Evolutionary conservation across 306 rosid species (phyloP), one percentile per base, ranked within the genome.

Genomic region (Prunus mongolica): DNA sequence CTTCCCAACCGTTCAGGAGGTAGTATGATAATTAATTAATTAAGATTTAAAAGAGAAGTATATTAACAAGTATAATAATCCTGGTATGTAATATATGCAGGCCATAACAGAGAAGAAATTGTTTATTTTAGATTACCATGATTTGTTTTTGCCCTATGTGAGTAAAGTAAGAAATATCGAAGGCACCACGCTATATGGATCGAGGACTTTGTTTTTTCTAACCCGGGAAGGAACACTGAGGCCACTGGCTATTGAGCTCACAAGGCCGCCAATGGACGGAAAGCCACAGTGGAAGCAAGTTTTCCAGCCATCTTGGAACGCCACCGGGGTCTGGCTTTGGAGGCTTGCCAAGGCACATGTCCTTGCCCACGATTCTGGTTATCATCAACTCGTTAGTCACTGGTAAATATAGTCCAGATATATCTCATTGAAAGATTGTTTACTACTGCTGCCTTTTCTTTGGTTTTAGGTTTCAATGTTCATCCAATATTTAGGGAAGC

Each of bases 311-410:
- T 0, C 67, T 7, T 91, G 90, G 90, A 82, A 91, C 71, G 80
- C 97, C 18, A 91, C 97, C 11, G 78, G 65, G 3, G 78, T 87
- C 54, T 94, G 97, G 98, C 93, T 94, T 12, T 94, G 98, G 98
- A 87, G 96, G 77, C 64, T 94, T 11, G 98, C 98, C 71, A 91
- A 91, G 80, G 79, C 91, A 70, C 98, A 94, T 73, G 88, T 91
- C 70, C 88, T 90, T 68, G 91, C 98, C 54, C 97, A 94, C 74
- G 97, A 94, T 74, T 69, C 95, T 41, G 92, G 95, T 50, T 80
- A 82, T 82, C 97, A 94, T 75, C 97, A 94, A 74, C 97, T 94
- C 20, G 90, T 91, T 61, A 87, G 80, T 75, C 98, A 94, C 70
- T 94, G 98, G 98, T 93, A 83, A 7, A 38, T 38, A 38, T 38